A percentile compares a stretch with the other conserved stretches of the same genome.
These are phyloP conservation scores for Tylopilus plumbeoviolaceoides DNA, from an alignment of 768 basidiomycete species.

Conservation along the genomic window DNA sequence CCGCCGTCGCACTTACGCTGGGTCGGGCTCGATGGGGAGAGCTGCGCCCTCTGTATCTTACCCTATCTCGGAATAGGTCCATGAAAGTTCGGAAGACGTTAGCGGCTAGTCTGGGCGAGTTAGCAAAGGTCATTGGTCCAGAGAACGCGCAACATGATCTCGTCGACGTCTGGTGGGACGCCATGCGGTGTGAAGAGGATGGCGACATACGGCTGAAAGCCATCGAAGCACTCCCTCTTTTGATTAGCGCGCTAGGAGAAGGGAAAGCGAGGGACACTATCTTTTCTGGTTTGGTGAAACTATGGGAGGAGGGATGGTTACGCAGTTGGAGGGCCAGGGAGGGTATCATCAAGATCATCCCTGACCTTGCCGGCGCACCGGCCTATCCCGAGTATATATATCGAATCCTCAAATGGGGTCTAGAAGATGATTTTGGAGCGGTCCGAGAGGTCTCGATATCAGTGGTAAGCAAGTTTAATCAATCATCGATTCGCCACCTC, in stretches of 20 bases:
- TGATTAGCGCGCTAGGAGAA: constrained; percentile 50
- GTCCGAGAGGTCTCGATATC: constrained; percentile 75
- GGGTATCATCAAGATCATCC: constrained; percentile 53
- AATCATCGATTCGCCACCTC: constrained; percentile 5
- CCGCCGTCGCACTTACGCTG: constrained; percentile 82
- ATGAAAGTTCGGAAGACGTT: constrained; percentile 72
- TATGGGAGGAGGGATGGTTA: constrained; percentile 59
- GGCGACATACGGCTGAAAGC: constrained; percentile 66
- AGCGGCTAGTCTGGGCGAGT: constrained; percentile 84
- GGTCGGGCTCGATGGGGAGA: constrained; percentile 73
- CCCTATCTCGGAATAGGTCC: constrained; percentile 56
- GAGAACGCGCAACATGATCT: constrained; percentile 66
- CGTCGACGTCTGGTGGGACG: constrained; percentile 65
- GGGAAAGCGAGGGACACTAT: constrained; percentile 41
- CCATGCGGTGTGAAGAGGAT: constrained; percentile 53
- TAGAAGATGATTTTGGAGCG: constrained; percentile 78
- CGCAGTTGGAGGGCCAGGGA: constrained; percentile 82
- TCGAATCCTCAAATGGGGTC: constrained; percentile 52
- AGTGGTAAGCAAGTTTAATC: constrained; percentile 44
- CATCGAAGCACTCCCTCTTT: constrained; percentile 58
- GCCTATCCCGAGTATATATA: constrained; percentile 46
- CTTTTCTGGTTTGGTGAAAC: constrained; percentile 43
- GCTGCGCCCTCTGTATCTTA: constrained; percentile 62
- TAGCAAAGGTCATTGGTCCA: constrained; percentile 80
- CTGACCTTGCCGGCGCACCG: constrained; percentile 43